These are phyloP conservation scores for Phytophthora cryptogea DNA, from an alignment of 352 stramenopile genomes.

Conservation along the genomic window DNA sequence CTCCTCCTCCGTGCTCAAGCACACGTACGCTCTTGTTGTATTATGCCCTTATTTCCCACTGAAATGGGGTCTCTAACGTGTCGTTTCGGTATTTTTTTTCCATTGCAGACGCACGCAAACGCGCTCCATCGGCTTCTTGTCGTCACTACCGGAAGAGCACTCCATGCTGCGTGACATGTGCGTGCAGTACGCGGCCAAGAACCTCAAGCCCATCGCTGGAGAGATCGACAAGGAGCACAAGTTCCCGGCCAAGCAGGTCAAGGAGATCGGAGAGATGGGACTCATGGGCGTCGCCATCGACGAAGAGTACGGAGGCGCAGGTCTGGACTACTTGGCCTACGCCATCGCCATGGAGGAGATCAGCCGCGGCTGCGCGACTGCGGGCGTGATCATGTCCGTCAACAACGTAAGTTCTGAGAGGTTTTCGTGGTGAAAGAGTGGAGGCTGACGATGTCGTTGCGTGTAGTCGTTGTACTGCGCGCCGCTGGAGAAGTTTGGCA, in stretches of 20 bases:
- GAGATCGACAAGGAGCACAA: conserved; percentile 90
- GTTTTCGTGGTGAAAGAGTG: not conserved
- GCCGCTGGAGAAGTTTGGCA: conserved; percentile 94
- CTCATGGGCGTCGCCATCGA: conserved; percentile 95
- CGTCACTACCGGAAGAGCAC: conserved; percentile 93
- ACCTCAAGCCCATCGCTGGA: conserved; percentile 90
- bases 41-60: not conserved
- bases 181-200: conserved; percentile 94
- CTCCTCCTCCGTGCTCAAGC: conserved; percentile 33
- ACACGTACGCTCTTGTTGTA: conserved; percentile 17
- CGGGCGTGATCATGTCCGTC: conserved; percentile 96
- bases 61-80: conserved; percentile 9
- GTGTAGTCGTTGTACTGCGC: conserved; percentile 94
- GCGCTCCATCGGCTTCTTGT: conserved; percentile 63
- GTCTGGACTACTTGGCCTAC: conserved; percentile 96
- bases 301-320: conserved; percentile 89
- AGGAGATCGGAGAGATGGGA: conserved; percentile 92
- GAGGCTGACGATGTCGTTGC: conserved; percentile 3
- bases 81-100: conserved; percentile 12
- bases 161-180: conserved; percentile 97
- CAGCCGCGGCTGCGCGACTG: conserved; percentile 94
- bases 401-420: conserved; percentile 72
- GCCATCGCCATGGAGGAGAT: conserved; percentile 99
- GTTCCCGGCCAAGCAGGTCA: conserved; percentile 84
- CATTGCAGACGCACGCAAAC: conserved; percentile 28